Base-by-base conservation (phyloP, 1,284 basidiomycete genomes). In the Ceraceosorus guamensis region DNA sequence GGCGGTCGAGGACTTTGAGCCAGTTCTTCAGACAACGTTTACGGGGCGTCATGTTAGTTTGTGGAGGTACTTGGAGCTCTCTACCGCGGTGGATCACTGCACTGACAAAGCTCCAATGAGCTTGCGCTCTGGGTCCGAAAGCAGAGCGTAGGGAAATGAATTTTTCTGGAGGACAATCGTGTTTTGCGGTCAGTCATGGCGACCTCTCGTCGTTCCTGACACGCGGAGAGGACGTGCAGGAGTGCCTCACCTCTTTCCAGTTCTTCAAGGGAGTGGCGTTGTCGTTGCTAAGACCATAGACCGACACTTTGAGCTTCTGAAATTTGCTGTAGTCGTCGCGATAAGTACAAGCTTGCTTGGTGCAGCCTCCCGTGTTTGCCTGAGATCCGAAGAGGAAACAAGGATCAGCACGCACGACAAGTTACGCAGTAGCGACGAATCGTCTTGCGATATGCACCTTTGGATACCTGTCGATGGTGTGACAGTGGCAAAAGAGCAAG, bases 251-350 rank as follows among this genome's bases (percentile, higher is more conserved):
- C 46, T 46, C 48, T 24, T 61, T 52, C 65, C 57, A 70, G 16
- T 33, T 57, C 4, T 61, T 82, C 39, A 92, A 88, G 3, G 87
- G 85, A 5, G 81, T 73, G 0, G 88, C 83, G n/a, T 82, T 80
- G 77, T 95, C 91, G 24, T 85, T 85, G 67, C 88, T 91, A 59
- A 96, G 78, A 59, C 91, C 91, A 76, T 88, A 91, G 44, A 95
- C 85, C 45, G 82, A 81, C 78, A 85, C 95, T 48, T 84, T 81
- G 53, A 82, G 73, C 5, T 82, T 79, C 2, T 81, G 79, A 74
- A 92, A 91, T 62, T 88, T 85, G 6, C 83, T 81, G 76, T 87
- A 87, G 47, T 80, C 79, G 76, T 95, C 91, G 37, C 91, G 83
- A 81, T 87, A 70, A 13, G 56, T 49, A 37, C 66, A 65, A 48